A percentile compares a stretch with the other conserved stretches of the same genome.
phyloP scores from a whole-genome alignment of 1,139 yeast genomes.

The Candida labiduridarum region DNA sequence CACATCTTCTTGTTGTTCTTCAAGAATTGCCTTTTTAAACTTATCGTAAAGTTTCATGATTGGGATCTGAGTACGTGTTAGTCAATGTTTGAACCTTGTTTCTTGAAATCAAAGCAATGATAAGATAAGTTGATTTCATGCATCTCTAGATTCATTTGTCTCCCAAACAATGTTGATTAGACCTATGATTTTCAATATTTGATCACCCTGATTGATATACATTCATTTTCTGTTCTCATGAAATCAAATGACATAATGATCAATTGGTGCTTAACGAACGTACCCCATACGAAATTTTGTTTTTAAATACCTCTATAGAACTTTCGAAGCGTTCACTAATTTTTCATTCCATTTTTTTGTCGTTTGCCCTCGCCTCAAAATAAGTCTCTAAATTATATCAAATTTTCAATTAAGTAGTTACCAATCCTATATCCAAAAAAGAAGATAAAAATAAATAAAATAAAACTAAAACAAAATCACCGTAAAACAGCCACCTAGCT shows the following conservation, averaged over 20 bases:
- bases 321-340: not conserved
- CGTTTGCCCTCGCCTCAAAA: not conserved
- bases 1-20: conserved; percentile 64
- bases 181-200: conserved; percentile 14
- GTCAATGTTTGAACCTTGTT: conserved; percentile 14
- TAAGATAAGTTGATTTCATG: conserved; percentile 9
- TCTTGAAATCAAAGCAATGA: conserved; percentile 10
- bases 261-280: not conserved
- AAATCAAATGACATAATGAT: conserved; percentile 12
- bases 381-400: not conserved
- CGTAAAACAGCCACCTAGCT: too few species aligned
- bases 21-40: conserved; percentile 43
- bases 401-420: not conserved
- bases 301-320: too few species aligned
- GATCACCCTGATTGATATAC: conserved; percentile 16
- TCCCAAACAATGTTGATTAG: not conserved
- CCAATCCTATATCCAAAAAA: conserved; percentile 1
- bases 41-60: conserved; percentile 14
- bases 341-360: not conserved
- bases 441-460: not conserved
- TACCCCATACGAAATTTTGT: not conserved
- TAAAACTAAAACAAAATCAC: not conserved
- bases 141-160: conserved; percentile 14
- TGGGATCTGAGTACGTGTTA: not conserved
- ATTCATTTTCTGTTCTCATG: conserved; percentile 6